These are phyloP conservation scores for Paratinospora sagittata DNA, from an alignment of 164 flowering plant genomes.

Conservation along the genomic window DNA sequence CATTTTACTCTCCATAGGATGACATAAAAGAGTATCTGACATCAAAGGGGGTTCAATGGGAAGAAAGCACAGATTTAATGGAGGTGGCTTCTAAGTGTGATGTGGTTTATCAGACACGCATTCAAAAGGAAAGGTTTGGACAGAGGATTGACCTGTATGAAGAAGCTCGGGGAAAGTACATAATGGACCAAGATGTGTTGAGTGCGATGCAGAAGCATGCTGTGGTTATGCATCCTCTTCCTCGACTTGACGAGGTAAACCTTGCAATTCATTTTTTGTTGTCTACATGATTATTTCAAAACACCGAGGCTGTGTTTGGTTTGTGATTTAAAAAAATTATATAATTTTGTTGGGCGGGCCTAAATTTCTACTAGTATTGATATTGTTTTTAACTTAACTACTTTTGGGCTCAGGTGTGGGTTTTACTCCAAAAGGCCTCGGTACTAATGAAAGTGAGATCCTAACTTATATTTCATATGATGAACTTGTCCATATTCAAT, in stretches of 20 bases:
- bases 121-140: constrained; percentile 84
- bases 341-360: no score
- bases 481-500: no score
- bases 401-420: no score
- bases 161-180: constrained; percentile 93
- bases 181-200: constrained; percentile 54
- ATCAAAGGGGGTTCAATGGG: constrained; percentile 75
- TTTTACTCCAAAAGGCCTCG: no score
- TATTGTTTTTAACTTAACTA: no score
- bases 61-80: constrained; percentile 78
- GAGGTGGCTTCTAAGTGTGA: constrained; percentile 94
- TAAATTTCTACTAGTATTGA: no score
- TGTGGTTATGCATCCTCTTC: constrained; percentile 94
- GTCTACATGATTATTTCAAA: not conserved
- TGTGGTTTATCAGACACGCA: constrained; percentile 95
- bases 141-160: constrained; percentile 79
- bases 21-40: constrained; percentile 85
- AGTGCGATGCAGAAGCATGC: constrained; percentile 83
- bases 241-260: constrained; percentile 92
- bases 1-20: constrained; percentile 40
- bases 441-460: no score
- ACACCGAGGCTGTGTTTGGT: no score
- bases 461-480: no score
- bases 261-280: not conserved
- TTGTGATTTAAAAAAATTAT: no score